A percentile compares a stretch with the other conserved stretches of the same genome.
phyloP scores from a whole-genome alignment of 2,329 filamentous ascomycete species.

The Purpureocillium lavendulum region DNA sequence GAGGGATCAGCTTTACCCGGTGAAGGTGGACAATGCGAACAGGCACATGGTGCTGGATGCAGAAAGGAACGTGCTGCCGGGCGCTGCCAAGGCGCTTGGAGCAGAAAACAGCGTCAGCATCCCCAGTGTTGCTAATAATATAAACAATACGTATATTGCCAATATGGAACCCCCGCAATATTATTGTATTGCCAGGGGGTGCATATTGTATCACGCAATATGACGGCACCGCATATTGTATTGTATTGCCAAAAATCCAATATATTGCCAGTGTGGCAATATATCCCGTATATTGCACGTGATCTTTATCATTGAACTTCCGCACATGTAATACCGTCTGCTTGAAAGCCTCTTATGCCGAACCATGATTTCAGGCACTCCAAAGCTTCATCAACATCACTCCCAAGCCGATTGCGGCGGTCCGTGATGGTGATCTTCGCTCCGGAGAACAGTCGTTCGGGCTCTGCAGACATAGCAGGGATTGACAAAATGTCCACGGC shows the following conservation, averaged over 20 bases:
- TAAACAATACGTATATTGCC: too few species aligned
- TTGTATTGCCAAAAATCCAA: conserved; percentile 3
- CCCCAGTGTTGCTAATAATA: conserved; percentile 1
- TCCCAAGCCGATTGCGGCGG: conserved; percentile 5
- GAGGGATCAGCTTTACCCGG: too few species aligned
- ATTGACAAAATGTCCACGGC: conserved; percentile 3
- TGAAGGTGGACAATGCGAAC: too few species aligned
- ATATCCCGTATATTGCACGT: conserved; percentile 1
- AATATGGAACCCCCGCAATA: neutral
- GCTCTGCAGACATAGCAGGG: conserved; percentile 7
- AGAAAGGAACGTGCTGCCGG: too few species aligned
- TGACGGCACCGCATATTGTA: conserved; percentile 1
- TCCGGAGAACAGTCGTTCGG: conserved; percentile 7
- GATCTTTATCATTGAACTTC: neutral
- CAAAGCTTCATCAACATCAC: conserved; percentile 5
- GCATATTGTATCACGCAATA: neutral
- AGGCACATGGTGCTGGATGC: too few species aligned
- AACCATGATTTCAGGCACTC: conserved; percentile 7
- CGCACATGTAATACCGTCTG: neutral
- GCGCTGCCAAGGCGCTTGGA: too few species aligned
- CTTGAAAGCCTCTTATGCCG: conserved; percentile 1
- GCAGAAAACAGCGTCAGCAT: too few species aligned
- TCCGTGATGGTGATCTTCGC: conserved; percentile 5
- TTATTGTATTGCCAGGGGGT: neutral
- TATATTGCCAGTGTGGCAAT: neutral